Conservation (phyloP, 345 rosid genomes). For the Linum trigynum region DNA sequence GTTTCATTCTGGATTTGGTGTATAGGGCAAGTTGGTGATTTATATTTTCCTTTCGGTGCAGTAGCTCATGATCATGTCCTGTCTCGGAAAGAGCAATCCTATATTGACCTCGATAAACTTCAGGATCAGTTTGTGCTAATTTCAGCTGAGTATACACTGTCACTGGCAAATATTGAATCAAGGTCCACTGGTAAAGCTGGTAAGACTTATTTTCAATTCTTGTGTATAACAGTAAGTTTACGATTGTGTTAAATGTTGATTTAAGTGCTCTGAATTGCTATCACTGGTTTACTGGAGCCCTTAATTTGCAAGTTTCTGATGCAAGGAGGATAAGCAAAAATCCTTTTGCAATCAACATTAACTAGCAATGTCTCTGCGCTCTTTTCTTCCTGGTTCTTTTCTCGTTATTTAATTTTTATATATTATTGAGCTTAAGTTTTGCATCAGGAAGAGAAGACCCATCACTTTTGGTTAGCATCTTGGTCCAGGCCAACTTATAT, state of each 20-base stretch:
- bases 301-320: constrained; percentile 4
- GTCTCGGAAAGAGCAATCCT: constrained; percentile 33
- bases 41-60: constrained; percentile 15
- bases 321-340: constrained; percentile 3
- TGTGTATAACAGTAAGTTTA: neutral
- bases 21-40: constrained; percentile 3
- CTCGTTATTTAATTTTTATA: constrained; percentile 10
- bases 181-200: constrained; percentile 45
- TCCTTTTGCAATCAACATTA: no score
- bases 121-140: constrained; percentile 72
- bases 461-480: constrained; percentile 66
- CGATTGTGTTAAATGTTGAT: neutral
- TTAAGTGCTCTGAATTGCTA: neutral
- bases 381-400: neutral
- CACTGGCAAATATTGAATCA: constrained; percentile 55
- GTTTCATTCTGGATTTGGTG: neutral
- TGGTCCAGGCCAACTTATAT: constrained; percentile 59
- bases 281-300: neutral
- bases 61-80: constrained; percentile 36
- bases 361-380: neutral
- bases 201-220: neutral
- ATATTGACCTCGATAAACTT: constrained; percentile 56
- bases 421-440: constrained; percentile 11
- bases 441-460: constrained; percentile 47
- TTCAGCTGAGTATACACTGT: constrained; percentile 75